phyloP scores from a whole-genome alignment of 345 rosid genomes.

The Bretschneidera sinensis region DNA sequence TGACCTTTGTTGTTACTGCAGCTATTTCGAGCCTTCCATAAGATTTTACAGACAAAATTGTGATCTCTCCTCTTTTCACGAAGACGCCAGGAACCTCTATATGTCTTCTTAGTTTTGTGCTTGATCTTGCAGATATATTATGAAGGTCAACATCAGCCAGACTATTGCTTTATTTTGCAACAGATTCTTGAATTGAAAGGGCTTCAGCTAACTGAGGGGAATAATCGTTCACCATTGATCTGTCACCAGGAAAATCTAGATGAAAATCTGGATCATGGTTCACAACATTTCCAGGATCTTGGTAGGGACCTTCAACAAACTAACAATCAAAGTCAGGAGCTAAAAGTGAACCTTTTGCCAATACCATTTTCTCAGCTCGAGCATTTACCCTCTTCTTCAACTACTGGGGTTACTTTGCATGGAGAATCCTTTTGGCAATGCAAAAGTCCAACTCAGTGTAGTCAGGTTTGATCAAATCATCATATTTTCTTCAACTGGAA shows the following conservation, averaged over 20 bases:
- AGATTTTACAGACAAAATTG: neutral
- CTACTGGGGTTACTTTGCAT: constrained; percentile 31
- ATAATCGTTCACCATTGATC: constrained; percentile 12
- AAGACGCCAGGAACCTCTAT: constrained; percentile 1
- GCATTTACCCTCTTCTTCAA: constrained; percentile 40
- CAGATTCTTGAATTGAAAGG: constrained; percentile 71
- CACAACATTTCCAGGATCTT: constrained; percentile 22
- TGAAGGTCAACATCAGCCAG: constrained; percentile 24
- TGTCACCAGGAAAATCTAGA: constrained; percentile 21
- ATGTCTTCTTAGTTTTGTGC: constrained; percentile 6
- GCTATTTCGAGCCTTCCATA: constrained; percentile 1
- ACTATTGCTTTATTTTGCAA: constrained; percentile 41
- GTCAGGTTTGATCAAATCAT: constrained; percentile 33
- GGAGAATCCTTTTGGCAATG: constrained; percentile 70
- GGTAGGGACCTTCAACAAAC: constrained; percentile 25
- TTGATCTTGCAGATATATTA: constrained; percentile 28
- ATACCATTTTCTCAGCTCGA: constrained; percentile 40
- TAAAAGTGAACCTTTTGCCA: constrained; percentile 36
- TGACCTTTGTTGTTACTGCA: neutral
- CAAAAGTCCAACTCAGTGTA: constrained; percentile 46
- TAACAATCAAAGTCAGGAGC: constrained; percentile 28
- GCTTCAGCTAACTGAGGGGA: constrained; percentile 46
- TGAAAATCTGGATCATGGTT: constrained; percentile 17
- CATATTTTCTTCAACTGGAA: constrained; percentile 12
- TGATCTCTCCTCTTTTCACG: constrained; percentile 5